Conservation (phyloP, 352 stramenopile genomes). For the Pythium biforme region DNA sequence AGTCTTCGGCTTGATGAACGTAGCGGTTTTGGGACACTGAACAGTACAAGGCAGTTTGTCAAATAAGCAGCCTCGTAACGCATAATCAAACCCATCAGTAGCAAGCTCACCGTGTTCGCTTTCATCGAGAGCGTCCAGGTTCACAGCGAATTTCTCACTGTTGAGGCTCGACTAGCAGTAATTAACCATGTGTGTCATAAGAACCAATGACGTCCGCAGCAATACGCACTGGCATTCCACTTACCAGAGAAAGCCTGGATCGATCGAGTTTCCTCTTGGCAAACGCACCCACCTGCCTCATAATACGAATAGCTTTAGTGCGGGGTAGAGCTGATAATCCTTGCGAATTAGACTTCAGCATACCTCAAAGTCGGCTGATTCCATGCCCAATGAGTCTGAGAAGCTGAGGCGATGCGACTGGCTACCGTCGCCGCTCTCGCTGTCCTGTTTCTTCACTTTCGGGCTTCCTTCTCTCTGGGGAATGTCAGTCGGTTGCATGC, state of each 20-base stretch:
- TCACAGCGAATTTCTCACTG: constrained; percentile 74
- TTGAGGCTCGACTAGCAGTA: constrained; percentile 58
- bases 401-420: constrained; percentile 36
- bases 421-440: constrained; percentile 12
- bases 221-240: background rate
- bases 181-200: background rate
- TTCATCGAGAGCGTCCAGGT: constrained; percentile 52
- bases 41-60: constrained; percentile 17
- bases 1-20: constrained; percentile 28
- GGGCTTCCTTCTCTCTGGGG: background rate
- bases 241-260: constrained; percentile 51
- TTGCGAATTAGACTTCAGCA: background rate
- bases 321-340: background rate
- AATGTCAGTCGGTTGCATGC: background rate
- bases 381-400: constrained; percentile 74
- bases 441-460: background rate
- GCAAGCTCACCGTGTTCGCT: constrained; percentile 35
- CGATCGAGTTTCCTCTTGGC: constrained; percentile 43
- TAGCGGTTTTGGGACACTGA: constrained; percentile 41
- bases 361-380: constrained; percentile 81
- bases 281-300: constrained; percentile 44
- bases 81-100: background rate
- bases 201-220: background rate
- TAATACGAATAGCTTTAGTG: background rate
- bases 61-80: background rate